These are phyloP conservation scores for Gaeumannomyces sp. DNA, from an alignment of 2,329 filamentous ascomycete species.

Conservation along the genomic window DNA sequence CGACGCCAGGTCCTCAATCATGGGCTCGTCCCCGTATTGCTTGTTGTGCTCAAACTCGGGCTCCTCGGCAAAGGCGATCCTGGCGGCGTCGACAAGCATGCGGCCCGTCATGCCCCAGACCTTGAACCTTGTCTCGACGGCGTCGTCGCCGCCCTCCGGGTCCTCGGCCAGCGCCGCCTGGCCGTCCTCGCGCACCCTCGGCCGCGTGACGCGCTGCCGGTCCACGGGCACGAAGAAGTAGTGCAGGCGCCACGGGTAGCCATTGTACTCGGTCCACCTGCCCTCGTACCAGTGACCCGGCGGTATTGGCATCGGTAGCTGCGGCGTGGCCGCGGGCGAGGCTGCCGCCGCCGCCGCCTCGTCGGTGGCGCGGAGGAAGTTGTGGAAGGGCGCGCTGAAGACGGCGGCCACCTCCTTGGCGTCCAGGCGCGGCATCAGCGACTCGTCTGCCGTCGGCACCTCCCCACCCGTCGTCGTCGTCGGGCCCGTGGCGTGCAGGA, in stretches of 20 bases:
- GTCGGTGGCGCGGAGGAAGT: conserved; percentile 64
- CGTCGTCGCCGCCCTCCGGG: conserved; percentile 41
- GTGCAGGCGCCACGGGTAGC: conserved; percentile 75
- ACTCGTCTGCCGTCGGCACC: conserved; percentile 54
- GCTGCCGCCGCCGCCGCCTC: conserved; percentile 35
- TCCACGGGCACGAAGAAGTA: conserved; percentile 85
- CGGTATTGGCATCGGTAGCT: conserved; percentile 29
- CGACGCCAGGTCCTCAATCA: conserved; percentile 39
- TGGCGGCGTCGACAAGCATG: conserved; percentile 81
- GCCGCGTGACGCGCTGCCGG: conserved; percentile 61
- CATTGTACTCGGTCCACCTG: conserved; percentile 73
- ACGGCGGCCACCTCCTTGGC: conserved; percentile 89
- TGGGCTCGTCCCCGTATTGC: conserved; percentile 45
- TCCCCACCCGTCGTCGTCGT: conserved; percentile 16
- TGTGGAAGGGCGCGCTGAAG: conserved; percentile 82
- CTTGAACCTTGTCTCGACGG: conserved; percentile 57
- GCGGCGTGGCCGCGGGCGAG: conserved; percentile 16
- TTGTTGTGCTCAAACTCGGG: conserved; percentile 73
- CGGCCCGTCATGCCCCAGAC: conserved; percentile 95
- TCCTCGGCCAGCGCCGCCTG: conserved; percentile 38
- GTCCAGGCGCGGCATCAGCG: conserved; percentile 73
- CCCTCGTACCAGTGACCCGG: conserved; percentile 77
- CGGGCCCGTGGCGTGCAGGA: conserved; percentile 56
- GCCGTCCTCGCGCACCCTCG: conserved; percentile 31
- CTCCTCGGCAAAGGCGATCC: conserved; percentile 73